These are phyloP conservation scores for Chimonanthus salicifolius DNA, from an alignment of 164 flowering plant species.

Conservation along the genomic window DNA sequence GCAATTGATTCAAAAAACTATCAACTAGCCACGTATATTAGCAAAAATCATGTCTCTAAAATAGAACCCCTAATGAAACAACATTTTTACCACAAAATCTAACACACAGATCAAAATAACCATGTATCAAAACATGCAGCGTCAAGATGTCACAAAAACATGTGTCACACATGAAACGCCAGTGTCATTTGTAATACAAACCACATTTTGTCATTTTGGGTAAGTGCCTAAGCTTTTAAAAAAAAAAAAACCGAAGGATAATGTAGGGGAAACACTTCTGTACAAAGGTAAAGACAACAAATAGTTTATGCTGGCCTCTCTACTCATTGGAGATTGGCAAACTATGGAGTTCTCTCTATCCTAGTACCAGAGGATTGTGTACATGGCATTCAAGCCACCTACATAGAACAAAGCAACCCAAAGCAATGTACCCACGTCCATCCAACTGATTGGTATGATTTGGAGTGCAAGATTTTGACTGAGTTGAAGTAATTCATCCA, in stretches of 20 bases:
- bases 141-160: not conserved
- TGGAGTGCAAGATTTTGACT: too few relatives aligned
- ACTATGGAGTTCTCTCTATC: not conserved
- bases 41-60: not conserved
- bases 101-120: not conserved
- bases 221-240: not conserved
- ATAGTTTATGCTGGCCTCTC: not conserved
- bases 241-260: not conserved
- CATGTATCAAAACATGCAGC: not conserved
- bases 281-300: not conserved
- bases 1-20: not conserved
- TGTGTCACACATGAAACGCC: not conserved
- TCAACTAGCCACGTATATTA: not conserved
- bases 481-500: too few relatives aligned
- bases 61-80: not conserved
- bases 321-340: not conserved
- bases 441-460: too few relatives aligned
- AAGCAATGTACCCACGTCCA: too few relatives aligned
- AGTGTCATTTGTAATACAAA: not conserved
- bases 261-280: not conserved
- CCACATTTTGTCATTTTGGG: not conserved
- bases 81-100: not conserved
- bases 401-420: not conserved
- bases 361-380: not conserved
- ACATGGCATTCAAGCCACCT: not conserved